Conservation (phyloP, 371 early-diverging fungal species). For the Lichtheimia corymbifera region DNA sequence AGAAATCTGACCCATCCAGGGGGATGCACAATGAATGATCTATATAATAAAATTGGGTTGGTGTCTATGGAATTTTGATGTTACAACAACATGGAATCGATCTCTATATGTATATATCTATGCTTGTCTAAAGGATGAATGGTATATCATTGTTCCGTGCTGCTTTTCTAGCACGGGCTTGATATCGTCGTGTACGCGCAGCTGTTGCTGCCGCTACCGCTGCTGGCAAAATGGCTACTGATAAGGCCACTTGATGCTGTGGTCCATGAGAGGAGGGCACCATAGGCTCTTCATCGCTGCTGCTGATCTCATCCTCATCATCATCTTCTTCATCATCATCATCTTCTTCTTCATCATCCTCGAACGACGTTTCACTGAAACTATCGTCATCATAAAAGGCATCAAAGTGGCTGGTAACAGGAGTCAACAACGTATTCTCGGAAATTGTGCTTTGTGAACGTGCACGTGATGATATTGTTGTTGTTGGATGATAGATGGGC, state of each 20-base stretch:
- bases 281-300: background rate
- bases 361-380: background rate
- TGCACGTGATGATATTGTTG: background rate
- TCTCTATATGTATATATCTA: too few species aligned
- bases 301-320: background rate
- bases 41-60: too few species aligned
- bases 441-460: background rate
- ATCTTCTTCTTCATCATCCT: background rate
- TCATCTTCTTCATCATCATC: too few species aligned
- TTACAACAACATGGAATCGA: too few species aligned
- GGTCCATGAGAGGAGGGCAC: background rate
- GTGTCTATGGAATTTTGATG: too few species aligned
- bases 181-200: background rate
- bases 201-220: background rate
- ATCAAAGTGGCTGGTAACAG: background rate
- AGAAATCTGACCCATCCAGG: too few species aligned
- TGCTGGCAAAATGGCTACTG: background rate
- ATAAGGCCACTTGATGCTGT: background rate
- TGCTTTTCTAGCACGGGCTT: background rate
- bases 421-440: background rate
- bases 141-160: too few species aligned
- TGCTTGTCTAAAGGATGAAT: too few species aligned
- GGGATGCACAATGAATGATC: too few species aligned
- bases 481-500: background rate
- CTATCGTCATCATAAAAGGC: background rate